Percentiles rank a stretch among this genome's conserved stretches.
Evolutionary conservation across 257 asterid species (phyloP).

Genomic region (Solanum commersonii): DNA sequence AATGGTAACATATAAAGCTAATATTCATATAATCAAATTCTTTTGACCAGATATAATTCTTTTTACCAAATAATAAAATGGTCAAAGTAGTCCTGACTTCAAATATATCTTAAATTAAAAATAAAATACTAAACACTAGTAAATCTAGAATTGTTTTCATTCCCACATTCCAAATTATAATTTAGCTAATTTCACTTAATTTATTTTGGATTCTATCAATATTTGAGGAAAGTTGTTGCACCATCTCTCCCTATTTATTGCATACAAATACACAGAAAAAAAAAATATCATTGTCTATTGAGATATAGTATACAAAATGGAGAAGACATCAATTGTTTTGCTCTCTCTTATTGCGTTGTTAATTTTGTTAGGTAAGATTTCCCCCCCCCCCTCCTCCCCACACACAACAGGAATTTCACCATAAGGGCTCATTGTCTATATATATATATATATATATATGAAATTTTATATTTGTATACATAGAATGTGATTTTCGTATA

Average conservation of each 20-base stretch:
- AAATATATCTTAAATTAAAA: background rate
- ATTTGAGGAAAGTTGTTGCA: background rate
- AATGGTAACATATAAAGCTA: too few species aligned
- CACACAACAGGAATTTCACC: too few species aligned
- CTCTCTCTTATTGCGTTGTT: background rate
- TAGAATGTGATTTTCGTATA: background rate
- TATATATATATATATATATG: too few species aligned
- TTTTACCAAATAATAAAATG: background rate
- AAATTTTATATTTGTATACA: too few species aligned
- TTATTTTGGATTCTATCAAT: too few species aligned
- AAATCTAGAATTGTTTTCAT: background rate
- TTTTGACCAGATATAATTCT: background rate
- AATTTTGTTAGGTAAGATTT: background rate
- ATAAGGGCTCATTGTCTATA: too few species aligned
- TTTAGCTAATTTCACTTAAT: background rate
- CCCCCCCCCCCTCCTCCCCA: accelerated
- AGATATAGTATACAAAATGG: background rate
- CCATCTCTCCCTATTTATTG: background rate
- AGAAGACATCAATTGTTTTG: background rate
- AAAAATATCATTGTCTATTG: background rate
- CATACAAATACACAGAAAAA: background rate
- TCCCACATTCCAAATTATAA: background rate
- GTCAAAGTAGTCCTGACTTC: background rate
- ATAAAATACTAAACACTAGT: background rate
- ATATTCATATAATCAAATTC: background rate